A percentile compares a stretch with the other conserved stretches of the same genome.
These are phyloP conservation scores for Pseudoneurospora amorphoporcata DNA, from an alignment of 495 filamentous ascomycete species.

Conservation along the genomic window DNA sequence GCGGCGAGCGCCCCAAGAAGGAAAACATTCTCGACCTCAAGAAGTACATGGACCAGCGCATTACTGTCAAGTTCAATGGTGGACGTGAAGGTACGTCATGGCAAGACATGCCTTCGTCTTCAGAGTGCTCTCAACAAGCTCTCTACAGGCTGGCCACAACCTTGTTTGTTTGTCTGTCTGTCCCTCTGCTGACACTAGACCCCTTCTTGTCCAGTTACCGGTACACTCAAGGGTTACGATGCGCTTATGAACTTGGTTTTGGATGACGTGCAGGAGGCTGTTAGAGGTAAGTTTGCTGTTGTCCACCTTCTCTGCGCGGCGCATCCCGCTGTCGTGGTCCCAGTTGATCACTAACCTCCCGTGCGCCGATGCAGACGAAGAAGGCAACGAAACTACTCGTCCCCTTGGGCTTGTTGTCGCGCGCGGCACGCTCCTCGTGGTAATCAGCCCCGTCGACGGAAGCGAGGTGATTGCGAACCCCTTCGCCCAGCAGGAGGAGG, in stretches of 20 bases:
- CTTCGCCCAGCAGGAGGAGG: conserved; percentile 62
- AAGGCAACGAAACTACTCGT: conserved; percentile 76
- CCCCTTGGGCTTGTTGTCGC: conserved; percentile 85
- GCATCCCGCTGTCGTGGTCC: neutral
- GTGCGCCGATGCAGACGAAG: conserved; percentile 49
- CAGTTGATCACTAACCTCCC: neutral
- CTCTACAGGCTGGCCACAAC: neutral
- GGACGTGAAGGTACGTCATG: conserved; percentile 69
- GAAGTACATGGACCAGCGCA: conserved; percentile 94
- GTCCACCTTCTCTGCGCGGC: neutral
- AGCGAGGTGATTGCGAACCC: conserved; percentile 95
- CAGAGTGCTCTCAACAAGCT: neutral
- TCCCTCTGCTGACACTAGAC: neutral
- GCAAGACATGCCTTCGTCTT: neutral
- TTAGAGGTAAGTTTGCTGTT: conserved; percentile 53
- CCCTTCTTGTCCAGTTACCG: conserved; percentile 49
- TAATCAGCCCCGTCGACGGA: conserved; percentile 87
- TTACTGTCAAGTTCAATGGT: conserved; percentile 92
- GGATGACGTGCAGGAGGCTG: conserved; percentile 82
- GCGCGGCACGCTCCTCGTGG: conserved; percentile 80
- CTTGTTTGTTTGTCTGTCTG: neutral
- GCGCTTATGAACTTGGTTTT: conserved; percentile 96
- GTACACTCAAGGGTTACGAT: conserved; percentile 87
- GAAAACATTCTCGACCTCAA: conserved; percentile 92
- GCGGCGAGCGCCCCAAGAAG: conserved; percentile 73